Base-by-base conservation (phyloP, 176 grass and related monocot species). In the Cenchrus purpureus region DNA sequence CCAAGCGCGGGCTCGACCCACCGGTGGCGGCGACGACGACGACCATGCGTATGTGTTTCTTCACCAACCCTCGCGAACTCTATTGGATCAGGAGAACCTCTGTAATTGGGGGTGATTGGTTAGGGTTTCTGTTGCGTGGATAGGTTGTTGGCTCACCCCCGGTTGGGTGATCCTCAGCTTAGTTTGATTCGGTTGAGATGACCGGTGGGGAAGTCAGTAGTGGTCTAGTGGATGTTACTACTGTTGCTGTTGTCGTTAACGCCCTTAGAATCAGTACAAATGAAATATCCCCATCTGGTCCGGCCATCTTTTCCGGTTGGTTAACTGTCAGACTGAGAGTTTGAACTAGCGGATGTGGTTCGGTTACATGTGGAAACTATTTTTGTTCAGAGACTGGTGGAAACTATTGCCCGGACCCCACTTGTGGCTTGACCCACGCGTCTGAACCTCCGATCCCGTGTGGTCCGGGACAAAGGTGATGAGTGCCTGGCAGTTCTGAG, bases 1-100 rank as follows among this genome's bases (percentile, higher is more conserved):
- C 89, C 11, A 91, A 91, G 77, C 89, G 89, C 10, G 85, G 45
- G 19, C 85, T 91, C 50, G 89, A 91, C 37, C 64, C 63, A 9
- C 85, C 55, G 75, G 82, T 1, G 82, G 64, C 48, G 74, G 52
- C 1, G 89, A 87, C 71, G 89, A 87, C 71, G 89, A 91, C 64
- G 81, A 76, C 62, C 89, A 87, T 76, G 89, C 77, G n/a, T n/a
- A n/a, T n/a, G n/a, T n/a, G n/a, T n/a, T n/a, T n/a, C n/a, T n/a
- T n/a, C n/a, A n/a, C n/a, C n/a, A n/a, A n/a, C n/a, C n/a, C n/a
- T n/a, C n/a, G n/a, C n/a, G n/a, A n/a, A n/a, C n/a, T n/a, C n/a
- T n/a, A n/a, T n/a, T n/a, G n/a, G n/a, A n/a, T n/a, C n/a, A n/a
- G n/a, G n/a, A n/a, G n/a, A n/a, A n/a, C n/a, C n/a, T 48, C 29